These are phyloP conservation scores for Neurospora africana DNA, from an alignment of 495 filamentous ascomycete genomes.

Conservation along the genomic window DNA sequence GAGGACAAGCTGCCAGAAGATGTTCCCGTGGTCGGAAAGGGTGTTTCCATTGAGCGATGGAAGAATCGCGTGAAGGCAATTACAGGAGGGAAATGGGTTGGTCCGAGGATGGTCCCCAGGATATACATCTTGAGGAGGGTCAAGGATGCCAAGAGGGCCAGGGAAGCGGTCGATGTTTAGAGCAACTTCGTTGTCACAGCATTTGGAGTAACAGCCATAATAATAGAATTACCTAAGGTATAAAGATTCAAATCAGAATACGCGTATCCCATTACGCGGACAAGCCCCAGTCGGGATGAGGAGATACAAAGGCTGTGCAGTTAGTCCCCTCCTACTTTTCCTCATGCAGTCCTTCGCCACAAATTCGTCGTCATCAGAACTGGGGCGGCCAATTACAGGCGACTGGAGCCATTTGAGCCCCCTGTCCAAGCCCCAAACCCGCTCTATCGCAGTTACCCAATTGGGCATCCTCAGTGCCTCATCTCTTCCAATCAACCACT, in stretches of 20 bases:
- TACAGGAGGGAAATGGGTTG: constrained; percentile 55
- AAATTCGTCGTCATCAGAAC: neutral
- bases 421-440: neutral
- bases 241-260: neutral
- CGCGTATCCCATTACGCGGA: neutral
- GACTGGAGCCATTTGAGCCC: neutral
- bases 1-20: constrained; percentile 14
- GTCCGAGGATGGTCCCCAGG: constrained; percentile 47
- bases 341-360: no score
- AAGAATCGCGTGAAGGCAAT: constrained; percentile 23
- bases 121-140: constrained; percentile 47
- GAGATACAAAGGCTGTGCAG: neutral
- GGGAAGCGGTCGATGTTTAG: constrained; percentile 6
- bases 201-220: no score
- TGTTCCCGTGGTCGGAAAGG: constrained; percentile 22
- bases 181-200: no score
- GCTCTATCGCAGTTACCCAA: neutral
- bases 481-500: neutral
- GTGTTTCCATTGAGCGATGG: constrained; percentile 16
- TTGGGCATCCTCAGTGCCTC: neutral
- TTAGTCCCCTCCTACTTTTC: neutral
- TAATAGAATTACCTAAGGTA: no score
- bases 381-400: neutral
- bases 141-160: constrained; percentile 8
- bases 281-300: neutral